Base-by-base conservation (phyloP, 2,329 filamentous ascomycete genomes). In the Diaporthe capsici region DNA sequence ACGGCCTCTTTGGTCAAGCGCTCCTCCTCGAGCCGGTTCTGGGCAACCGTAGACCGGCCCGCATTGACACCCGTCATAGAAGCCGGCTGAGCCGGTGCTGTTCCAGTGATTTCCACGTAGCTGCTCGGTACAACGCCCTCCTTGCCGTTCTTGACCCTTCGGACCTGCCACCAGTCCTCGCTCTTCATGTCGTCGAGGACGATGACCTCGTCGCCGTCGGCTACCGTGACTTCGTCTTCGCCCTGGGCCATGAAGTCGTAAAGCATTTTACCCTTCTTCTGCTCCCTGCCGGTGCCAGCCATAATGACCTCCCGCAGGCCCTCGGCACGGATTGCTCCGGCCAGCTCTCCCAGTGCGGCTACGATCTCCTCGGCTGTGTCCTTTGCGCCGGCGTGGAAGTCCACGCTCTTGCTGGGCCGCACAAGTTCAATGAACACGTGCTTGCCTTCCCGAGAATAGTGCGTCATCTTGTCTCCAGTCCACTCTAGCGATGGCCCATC, bases 131-230 rank as follows among this genome's bases (percentile, higher is more conserved):
- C 96, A 37, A 99, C 97, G 53, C 97, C 97, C 85, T 98, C 95
- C 82, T 95, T 97, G 79, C 95, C 95, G 82, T 95, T 98, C 86
- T 95, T 97, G 78, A 98, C 82, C 49, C 96, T 92, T 76, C 94
- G 92, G 49, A 99, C 95, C 87, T 97, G 95, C 96, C 97, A 98
- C 97, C 97, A 99, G 82, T 99, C 97, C 76, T 98, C 95, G 77
- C 96, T 98, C 85, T 96, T 97, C 47, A 89, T 91, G 81, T 98
- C 95, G 82, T 99, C 96, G 74, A 98, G 84, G 72, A 99, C 88
- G 58, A 98, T 87, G 55, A 99, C 96, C 81, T 99, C 96, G 82
- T 99, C 97, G 55, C 94, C 97, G 31, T 94, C 90, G 37, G 91
- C 92, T 63, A 99, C 97, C 0, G 95, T 98, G 65, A 99, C 96